Evolutionary conservation across 2,329 filamentous ascomycete species (phyloP).

Genomic region (Trichoderma aggressivum): DNA sequence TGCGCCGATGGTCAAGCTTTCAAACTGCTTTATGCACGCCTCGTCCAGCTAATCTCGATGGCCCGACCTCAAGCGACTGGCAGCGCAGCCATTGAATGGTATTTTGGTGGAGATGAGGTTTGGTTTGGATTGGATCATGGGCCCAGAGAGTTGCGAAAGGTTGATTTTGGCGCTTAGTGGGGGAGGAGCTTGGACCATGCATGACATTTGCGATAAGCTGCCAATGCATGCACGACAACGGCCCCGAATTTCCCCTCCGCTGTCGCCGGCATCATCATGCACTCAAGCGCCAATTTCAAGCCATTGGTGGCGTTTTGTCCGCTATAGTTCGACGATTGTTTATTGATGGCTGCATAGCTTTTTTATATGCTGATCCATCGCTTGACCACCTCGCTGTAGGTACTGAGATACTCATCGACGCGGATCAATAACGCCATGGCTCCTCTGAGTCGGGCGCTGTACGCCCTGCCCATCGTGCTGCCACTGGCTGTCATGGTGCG

Average conservation of each 20-base stretch:
- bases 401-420: background rate
- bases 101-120: slow-evolving; percentile 10
- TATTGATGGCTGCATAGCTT: background rate
- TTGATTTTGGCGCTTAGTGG: slow-evolving; percentile 5
- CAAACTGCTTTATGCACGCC: background rate
- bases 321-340: background rate
- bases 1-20: background rate
- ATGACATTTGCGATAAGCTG: slow-evolving; percentile 14
- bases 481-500: slow-evolving; percentile 6
- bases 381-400: background rate
- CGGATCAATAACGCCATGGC: slow-evolving; percentile 1
- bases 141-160: background rate
- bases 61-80: slow-evolving; percentile 16
- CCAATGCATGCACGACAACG: background rate
- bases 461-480: slow-evolving; percentile 16
- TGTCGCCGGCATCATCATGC: background rate
- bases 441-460: slow-evolving; percentile 1
- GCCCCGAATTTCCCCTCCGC: background rate
- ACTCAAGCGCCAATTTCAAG: background rate
- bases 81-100: slow-evolving; percentile 15
- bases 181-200: slow-evolving; percentile 19
- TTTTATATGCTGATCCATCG: background rate
- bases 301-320: background rate
- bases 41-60: slow-evolving; percentile 14
- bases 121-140: slow-evolving; percentile 14